Conservation (phyloP, 2,329 filamentous ascomycete species). For the Zasmidium cellare region DNA sequence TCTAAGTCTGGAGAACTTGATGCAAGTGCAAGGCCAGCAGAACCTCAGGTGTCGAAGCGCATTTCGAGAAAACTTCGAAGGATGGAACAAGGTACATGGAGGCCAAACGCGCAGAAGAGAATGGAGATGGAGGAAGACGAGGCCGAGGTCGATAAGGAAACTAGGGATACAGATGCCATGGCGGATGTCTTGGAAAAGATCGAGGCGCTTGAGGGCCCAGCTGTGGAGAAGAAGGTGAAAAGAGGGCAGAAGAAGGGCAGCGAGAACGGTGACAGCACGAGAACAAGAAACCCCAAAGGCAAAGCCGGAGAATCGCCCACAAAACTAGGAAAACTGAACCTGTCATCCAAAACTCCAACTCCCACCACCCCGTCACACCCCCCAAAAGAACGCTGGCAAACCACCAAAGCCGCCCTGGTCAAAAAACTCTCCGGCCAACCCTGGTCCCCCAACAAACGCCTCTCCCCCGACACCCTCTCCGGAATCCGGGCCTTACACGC, state of each 20-base stretch:
- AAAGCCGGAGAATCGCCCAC: conserved; percentile 5
- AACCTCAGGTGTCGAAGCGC: background rate
- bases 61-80: conserved; percentile 18
- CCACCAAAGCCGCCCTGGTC: conserved; percentile 72
- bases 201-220: conserved; percentile 3
- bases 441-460: conserved; percentile 80
- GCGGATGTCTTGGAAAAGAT: conserved; percentile 24
- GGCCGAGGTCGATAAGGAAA: too few species aligned
- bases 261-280: background rate
- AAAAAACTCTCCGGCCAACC: conserved; percentile 73
- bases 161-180: too few species aligned
- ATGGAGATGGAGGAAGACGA: too few species aligned
- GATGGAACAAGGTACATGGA: conserved; percentile 20
- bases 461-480: conserved; percentile 90
- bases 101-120: background rate
- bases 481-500: conserved; percentile 81
- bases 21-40: conserved; percentile 5
- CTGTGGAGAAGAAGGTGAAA: conserved; percentile 2
- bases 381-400: conserved; percentile 61
- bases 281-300: background rate
- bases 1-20: too few species aligned
- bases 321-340: too few species aligned
- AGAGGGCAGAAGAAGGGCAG: conserved; percentile 3
- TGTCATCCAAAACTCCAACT: conserved; percentile 3
- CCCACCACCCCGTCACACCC: background rate